Evolutionary conservation across 768 basidiomycete species (phyloP).

Genomic region (Clitopilus passeckerianus): DNA sequence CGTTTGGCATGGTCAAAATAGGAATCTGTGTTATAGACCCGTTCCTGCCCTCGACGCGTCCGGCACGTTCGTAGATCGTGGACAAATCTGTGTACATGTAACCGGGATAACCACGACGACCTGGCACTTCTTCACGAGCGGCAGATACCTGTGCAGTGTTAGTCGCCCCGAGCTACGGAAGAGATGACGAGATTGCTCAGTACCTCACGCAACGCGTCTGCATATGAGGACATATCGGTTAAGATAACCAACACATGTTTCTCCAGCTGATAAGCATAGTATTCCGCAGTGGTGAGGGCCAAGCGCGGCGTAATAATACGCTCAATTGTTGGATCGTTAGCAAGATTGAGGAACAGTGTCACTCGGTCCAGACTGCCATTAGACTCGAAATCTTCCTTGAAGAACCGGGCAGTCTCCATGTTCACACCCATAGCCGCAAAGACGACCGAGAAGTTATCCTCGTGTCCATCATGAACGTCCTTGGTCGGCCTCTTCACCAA

Average conservation of each 20-base stretch:
- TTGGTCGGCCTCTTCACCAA: conserved; percentile 96
- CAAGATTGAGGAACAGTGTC: conserved; percentile 96
- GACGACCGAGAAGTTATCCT: conserved; percentile 99
- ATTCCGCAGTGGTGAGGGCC: conserved; percentile 96
- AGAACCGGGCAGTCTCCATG: conserved; percentile 99
- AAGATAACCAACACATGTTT: conserved; percentile 99
- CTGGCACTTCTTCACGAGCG: conserved; percentile 98
- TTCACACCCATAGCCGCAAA: conserved; percentile 99
- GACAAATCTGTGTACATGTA: conserved; percentile 99
- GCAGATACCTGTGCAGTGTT: conserved; percentile 72
- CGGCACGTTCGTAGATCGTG: conserved; percentile 99
- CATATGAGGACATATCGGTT: conserved; percentile 99
- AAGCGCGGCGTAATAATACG: conserved; percentile 99
- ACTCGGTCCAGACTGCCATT: conserved; percentile 97
- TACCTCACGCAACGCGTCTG: conserved; percentile 92
- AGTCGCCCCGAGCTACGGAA: conserved; percentile 1
- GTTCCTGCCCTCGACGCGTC: conserved; percentile 95
- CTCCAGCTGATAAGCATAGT: conserved; percentile 99
- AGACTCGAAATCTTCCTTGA: conserved; percentile 99
- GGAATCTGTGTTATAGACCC: conserved; percentile 99
- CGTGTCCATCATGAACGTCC: conserved; percentile 96
- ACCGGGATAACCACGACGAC: conserved; percentile 97
- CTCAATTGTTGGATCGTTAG: conserved; percentile 99
- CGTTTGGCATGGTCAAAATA: conserved; percentile 99
- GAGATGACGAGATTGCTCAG: conserved; percentile 17